phyloP scores from a whole-genome alignment of 2,329 filamentous ascomycete species.

The Seiridium cupressi region DNA sequence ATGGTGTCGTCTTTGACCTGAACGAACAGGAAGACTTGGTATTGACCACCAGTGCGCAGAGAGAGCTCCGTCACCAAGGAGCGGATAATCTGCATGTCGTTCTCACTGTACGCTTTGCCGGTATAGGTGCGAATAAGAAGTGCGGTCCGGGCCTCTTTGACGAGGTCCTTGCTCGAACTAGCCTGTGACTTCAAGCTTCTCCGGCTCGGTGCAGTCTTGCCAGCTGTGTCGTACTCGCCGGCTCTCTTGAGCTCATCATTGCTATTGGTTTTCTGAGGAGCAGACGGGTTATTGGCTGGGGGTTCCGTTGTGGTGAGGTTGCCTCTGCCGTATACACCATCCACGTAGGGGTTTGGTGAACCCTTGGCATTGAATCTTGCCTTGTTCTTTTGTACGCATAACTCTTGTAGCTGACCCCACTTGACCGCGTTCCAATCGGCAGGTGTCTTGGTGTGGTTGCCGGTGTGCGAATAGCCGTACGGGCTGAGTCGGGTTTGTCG shows the following conservation, averaged over 20 bases:
- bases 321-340: conserved; percentile 7
- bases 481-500: conserved; percentile 67
- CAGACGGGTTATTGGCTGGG: too few relatives aligned
- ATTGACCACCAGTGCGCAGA: conserved; percentile 75
- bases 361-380: conserved; percentile 55
- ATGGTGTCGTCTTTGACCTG: conserved; percentile 67
- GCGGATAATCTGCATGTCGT: conserved; percentile 76
- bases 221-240: neutral
- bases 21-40: conserved; percentile 76
- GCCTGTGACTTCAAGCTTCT: neutral
- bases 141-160: conserved; percentile 60
- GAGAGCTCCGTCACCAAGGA: conserved; percentile 76
- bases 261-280: neutral
- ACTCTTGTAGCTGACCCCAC: conserved; percentile 69
- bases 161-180: conserved; percentile 11
- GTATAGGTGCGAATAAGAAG: conserved; percentile 75
- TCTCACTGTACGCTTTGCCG: conserved; percentile 72
- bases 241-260: neutral
- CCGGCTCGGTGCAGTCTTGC: neutral
- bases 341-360: conserved; percentile 41
- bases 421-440: conserved; percentile 63
- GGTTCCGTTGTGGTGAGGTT: neutral
- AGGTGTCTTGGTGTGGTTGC: conserved; percentile 41
- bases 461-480: conserved; percentile 55
- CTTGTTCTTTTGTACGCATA: conserved; percentile 65